A percentile compares a stretch with the other conserved stretches of the same genome.
These are phyloP conservation scores for Colletotrichum tropicicola DNA, from an alignment of 2,329 filamentous ascomycete species.

Conservation along the genomic window DNA sequence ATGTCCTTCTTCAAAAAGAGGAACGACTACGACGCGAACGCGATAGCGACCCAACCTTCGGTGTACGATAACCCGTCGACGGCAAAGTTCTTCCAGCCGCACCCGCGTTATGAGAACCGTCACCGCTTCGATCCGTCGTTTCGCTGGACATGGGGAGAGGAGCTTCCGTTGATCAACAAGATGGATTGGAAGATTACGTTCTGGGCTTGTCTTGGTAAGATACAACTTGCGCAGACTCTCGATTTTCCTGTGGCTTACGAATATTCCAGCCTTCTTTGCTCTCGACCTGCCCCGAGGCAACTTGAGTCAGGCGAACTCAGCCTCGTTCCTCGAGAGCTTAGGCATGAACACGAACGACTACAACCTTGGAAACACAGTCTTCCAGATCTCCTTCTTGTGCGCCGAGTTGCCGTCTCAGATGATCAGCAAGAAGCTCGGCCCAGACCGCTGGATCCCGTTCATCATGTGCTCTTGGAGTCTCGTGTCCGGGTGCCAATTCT, in stretches of 20 bases:
- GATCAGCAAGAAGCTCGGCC: slow-evolving; percentile 59
- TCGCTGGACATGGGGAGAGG: slow-evolving; percentile 45
- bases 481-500: slow-evolving; percentile 34
- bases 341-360: slow-evolving; percentile 50
- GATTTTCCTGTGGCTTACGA: not conserved
- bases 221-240: accelerated
- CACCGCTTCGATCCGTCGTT: slow-evolving; percentile 43
- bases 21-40: slow-evolving; percentile 29
- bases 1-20: slow-evolving; percentile 35
- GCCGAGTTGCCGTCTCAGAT: slow-evolving; percentile 71
- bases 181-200: slow-evolving; percentile 38
- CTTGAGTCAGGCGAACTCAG: slow-evolving; percentile 36
- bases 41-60: slow-evolving; percentile 50
- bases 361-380: slow-evolving; percentile 65
- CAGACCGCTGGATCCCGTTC: slow-evolving; percentile 42
- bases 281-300: slow-evolving; percentile 37
- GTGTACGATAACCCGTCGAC: slow-evolving; percentile 54
- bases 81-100: slow-evolving; percentile 44
- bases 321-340: slow-evolving; percentile 49
- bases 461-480: slow-evolving; percentile 34
- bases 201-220: slow-evolving; percentile 30
- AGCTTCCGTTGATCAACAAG: slow-evolving; percentile 38
- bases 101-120: slow-evolving; percentile 42
- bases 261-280: slow-evolving; percentile 33
- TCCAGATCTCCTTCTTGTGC: slow-evolving; percentile 60